A percentile compares a stretch with the other conserved stretches of the same genome.
These are phyloP conservation scores for Ascochyta lentis DNA, from an alignment of 2,329 filamentous ascomycete genomes.

Conservation along the genomic window DNA sequence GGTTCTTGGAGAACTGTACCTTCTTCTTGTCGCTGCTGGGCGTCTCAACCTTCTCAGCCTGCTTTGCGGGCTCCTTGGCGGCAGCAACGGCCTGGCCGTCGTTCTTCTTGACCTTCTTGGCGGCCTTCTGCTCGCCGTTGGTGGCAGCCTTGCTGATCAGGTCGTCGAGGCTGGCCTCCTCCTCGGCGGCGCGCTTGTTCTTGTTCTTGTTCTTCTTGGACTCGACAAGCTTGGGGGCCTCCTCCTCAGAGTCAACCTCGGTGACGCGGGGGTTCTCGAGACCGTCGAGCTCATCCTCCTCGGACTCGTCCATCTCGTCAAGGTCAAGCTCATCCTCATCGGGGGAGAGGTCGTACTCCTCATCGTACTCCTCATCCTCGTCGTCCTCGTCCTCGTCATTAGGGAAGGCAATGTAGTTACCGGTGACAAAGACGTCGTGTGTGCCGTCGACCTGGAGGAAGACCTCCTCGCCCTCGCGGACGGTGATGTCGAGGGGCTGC, in stretches of 20 bases:
- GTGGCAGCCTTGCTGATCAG: conserved; percentile 78
- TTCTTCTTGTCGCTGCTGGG: conserved; percentile 75
- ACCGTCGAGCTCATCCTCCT: conserved; percentile 59
- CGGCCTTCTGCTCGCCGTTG: conserved; percentile 87
- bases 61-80: conserved; percentile 59
- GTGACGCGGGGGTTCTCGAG: conserved; percentile 81
- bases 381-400: conserved; percentile 66
- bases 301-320: conserved; percentile 58
- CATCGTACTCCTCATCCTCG: conserved; percentile 66
- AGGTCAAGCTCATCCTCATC: conserved; percentile 76
- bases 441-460: conserved; percentile 92
- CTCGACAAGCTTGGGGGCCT: conserved; percentile 62
- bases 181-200: conserved; percentile 84
- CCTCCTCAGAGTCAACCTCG: conserved; percentile 80
- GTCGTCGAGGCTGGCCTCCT: conserved; percentile 72
- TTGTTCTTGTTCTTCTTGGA: conserved; percentile 67
- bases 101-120: conserved; percentile 99
- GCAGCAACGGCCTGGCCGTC: conserved; percentile 78
- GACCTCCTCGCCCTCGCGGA: conserved; percentile 85
- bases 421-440: conserved; percentile 89
- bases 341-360: conserved; percentile 76
- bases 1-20: conserved; percentile 98
- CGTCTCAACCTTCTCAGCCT: conserved; percentile 58
- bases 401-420: conserved; percentile 87
- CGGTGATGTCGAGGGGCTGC: conserved; percentile 91